A percentile compares a stretch with the other conserved stretches of the same genome.
Evolutionary conservation across 2,329 filamentous ascomycete species (phyloP).

Genomic region (Sporothrix globosa): DNA sequence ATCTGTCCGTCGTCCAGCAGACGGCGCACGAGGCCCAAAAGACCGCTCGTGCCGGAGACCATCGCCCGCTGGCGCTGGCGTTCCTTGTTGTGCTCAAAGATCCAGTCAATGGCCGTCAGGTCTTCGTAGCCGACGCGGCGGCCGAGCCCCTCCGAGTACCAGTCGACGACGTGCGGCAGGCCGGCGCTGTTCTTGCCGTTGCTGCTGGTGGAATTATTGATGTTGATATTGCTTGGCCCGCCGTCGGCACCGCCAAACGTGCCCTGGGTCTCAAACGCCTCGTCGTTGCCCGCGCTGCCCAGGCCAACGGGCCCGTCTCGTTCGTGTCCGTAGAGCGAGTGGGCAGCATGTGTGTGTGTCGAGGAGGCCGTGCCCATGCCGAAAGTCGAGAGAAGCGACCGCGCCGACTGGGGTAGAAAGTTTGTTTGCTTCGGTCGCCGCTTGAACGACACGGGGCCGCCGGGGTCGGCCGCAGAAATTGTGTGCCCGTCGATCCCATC

Average conservation of each 20-base stretch:
- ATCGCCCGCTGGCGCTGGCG: slow-evolving; percentile 82
- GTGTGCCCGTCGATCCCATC: slow-evolving; percentile 31
- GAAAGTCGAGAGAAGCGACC: slow-evolving; percentile 53
- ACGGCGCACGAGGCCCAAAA: slow-evolving; percentile 72
- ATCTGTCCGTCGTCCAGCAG: slow-evolving; percentile 85
- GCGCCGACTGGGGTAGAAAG: slow-evolving; percentile 51
- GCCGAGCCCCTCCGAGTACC: slow-evolving; percentile 84
- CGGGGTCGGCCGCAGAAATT: slow-evolving; percentile 55
- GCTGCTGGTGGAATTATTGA: slow-evolving; percentile 44
- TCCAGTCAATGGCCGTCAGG: slow-evolving; percentile 98
- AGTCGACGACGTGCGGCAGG: slow-evolving; percentile 60
- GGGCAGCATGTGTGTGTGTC: neutral
- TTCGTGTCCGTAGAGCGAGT: slow-evolving; percentile 7
- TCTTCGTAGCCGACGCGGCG: slow-evolving; percentile 93
- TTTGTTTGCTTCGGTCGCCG: slow-evolving; percentile 62
- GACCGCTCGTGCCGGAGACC: slow-evolving; percentile 66
- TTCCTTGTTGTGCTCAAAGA: slow-evolving; percentile 97
- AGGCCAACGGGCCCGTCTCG: neutral
- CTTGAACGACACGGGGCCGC: slow-evolving; percentile 69
- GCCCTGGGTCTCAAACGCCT: slow-evolving; percentile 29
- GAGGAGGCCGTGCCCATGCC: slow-evolving; percentile 34
- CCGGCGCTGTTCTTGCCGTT: neutral
- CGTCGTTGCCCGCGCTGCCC: slow-evolving; percentile 14
- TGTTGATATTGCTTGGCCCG: slow-evolving; percentile 16
- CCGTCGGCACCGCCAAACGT: slow-evolving; percentile 22